Evolutionary conservation across 2,329 filamentous ascomycete genomes (phyloP).

Genomic region (Chrysosporium queenslandicum): DNA sequence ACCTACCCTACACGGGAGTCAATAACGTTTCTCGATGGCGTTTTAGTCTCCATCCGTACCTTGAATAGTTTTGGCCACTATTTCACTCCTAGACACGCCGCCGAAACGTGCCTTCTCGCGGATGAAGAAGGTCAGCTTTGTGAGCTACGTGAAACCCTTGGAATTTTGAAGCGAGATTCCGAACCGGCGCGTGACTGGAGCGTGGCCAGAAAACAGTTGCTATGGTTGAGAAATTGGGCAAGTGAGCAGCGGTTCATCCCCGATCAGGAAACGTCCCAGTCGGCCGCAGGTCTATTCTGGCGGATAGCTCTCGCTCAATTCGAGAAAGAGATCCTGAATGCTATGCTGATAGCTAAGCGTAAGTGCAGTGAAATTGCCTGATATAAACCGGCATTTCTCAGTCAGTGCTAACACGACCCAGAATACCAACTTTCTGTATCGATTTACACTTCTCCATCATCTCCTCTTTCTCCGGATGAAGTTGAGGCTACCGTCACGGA

Average conservation of each 20-base stretch:
- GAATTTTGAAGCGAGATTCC: conserved; percentile 36
- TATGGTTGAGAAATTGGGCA: conserved; percentile 55
- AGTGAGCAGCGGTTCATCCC: conserved; percentile 23
- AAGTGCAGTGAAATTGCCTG: conserved; percentile 11
- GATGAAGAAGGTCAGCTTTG: conserved; percentile 44
- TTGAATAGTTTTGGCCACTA: conserved; percentile 32
- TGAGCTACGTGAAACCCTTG: conserved; percentile 46
- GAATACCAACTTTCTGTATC: conserved; percentile 36
- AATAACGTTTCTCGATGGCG: conserved; percentile 32
- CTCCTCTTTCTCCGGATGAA: conserved; percentile 35
- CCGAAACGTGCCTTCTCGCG: conserved; percentile 45
- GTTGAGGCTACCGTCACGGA: conserved; percentile 46
- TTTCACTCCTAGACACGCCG: conserved; percentile 29
- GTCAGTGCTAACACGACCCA: conserved; percentile 14
- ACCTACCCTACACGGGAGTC: conserved; percentile 33
- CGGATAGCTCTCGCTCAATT: conserved; percentile 40
- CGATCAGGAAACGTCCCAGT: conserved; percentile 22
- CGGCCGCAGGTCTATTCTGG: conserved; percentile 40
- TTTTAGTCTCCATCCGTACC: conserved; percentile 34
- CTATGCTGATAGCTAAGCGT: conserved; percentile 42
- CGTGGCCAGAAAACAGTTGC: conserved; percentile 40
- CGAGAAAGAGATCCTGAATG: conserved; percentile 49
- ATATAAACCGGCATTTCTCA: conserved; percentile 15
- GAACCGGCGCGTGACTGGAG: conserved; percentile 42
- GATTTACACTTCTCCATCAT: conserved; percentile 27